A percentile compares a stretch with the other conserved stretches of the same genome.
Conservation (phyloP, 169 alveolate species). For the Plasmodium vivax region DNA sequence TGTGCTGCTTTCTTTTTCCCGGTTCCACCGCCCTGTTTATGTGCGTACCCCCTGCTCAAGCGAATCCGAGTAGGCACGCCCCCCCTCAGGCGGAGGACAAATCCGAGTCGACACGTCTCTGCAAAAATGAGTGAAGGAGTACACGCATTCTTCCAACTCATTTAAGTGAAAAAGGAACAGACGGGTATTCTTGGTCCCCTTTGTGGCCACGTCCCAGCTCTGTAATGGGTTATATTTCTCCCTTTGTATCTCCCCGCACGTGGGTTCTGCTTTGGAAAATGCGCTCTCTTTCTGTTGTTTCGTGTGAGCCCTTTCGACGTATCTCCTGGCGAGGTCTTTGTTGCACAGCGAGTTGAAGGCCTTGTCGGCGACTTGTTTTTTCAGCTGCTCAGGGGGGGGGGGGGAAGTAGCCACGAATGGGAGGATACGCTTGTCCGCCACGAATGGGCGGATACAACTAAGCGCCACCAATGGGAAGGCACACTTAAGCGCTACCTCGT, state of each 20-base stretch:
- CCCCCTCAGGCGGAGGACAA: neutral
- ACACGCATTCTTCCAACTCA: conserved; percentile 28
- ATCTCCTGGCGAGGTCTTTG: conserved; percentile 11
- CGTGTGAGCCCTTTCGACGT: neutral
- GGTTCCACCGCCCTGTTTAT: neutral
- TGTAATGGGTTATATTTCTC: neutral
- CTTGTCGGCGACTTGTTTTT: conserved; percentile 47
- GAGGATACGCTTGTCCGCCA: neutral
- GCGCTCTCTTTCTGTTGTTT: neutral
- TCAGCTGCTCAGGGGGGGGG: conserved; percentile 16
- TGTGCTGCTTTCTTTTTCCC: neutral
- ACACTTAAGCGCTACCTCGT: conserved; percentile 1
- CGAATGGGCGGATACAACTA: neutral
- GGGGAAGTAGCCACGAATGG: neutral
- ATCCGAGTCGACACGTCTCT: conserved; percentile 21
- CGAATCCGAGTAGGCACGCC: neutral
- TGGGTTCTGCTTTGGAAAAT: neutral
- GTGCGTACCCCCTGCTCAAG: conserved; percentile 28
- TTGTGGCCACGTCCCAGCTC: neutral
- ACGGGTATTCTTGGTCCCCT: neutral
- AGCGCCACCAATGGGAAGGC: too few species aligned
- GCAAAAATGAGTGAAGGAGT: conserved; percentile 57
- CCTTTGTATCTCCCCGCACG: neutral
- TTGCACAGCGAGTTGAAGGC: conserved; percentile 43
- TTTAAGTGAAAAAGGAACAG: conserved; percentile 20